Conservation (phyloP, 1,284 basidiomycete species). For the Apiotrichum brassicae region DNA sequence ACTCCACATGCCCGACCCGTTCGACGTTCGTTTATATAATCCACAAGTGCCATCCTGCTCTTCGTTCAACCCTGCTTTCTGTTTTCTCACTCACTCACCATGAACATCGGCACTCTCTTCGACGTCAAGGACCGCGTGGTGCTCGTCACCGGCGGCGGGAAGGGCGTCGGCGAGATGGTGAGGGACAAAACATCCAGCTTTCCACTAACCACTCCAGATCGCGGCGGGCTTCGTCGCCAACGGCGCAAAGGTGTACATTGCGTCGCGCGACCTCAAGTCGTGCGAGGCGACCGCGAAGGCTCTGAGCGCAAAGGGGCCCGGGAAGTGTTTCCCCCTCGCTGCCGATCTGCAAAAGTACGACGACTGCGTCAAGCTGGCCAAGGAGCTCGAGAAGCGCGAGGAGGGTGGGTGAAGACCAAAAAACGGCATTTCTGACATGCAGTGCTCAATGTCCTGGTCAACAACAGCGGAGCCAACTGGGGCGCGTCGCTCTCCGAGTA, state of each 20-base stretch:
- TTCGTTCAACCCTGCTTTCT: no score
- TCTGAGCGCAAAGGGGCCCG: slow-evolving; percentile 55
- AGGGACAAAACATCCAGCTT: slow-evolving; percentile 23
- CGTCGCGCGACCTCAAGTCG: slow-evolving; percentile 56
- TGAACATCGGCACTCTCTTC: slow-evolving; percentile 9
- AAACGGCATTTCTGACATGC: neutral
- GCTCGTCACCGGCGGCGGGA: slow-evolving; percentile 64
- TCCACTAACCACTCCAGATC: no score
- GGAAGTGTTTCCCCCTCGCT: slow-evolving; percentile 56
- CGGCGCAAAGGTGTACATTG: slow-evolving; percentile 63
- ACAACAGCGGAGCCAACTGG: slow-evolving; percentile 66
- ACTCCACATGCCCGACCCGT: no score
- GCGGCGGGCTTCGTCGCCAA: slow-evolving; percentile 61
- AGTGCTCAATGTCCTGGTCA: slow-evolving; percentile 23
- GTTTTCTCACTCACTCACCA: neutral
- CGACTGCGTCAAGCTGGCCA: slow-evolving; percentile 55
- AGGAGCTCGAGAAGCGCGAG: slow-evolving; percentile 54
- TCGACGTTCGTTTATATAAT: no score
- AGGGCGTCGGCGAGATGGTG: slow-evolving; percentile 65
- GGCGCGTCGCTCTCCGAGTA: slow-evolving; percentile 56
- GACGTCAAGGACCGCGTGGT: slow-evolving; percentile 48
- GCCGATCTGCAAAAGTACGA: slow-evolving; percentile 58
- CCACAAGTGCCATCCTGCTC: no score
- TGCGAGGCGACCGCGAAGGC: slow-evolving; percentile 56
- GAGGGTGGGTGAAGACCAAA: slow-evolving; percentile 33